Conservation (phyloP, 1,139 yeast species). For the Yamadazyma songkhlaensis region DNA sequence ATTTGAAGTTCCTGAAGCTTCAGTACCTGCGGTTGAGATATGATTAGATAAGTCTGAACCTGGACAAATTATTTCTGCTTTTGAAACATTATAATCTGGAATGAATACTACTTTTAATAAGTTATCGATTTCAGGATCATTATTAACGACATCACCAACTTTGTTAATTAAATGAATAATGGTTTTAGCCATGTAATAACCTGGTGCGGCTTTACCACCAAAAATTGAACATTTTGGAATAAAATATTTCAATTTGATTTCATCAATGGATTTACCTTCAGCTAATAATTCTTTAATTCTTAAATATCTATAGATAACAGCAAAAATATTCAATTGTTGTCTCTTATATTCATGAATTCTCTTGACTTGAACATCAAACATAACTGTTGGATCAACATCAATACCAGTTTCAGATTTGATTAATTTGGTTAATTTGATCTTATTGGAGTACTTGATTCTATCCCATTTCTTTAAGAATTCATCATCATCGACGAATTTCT, state of each 20-base stretch:
- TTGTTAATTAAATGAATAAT: conserved; percentile 82
- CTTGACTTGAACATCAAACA: conserved; percentile 91
- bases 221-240: conserved; percentile 77
- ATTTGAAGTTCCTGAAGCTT: conserved; percentile 93
- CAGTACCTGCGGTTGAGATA: conserved; percentile 98
- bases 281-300: conserved; percentile 66
- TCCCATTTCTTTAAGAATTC: conserved; percentile 73
- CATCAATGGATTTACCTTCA: conserved; percentile 44
- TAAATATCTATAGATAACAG: conserved; percentile 80
- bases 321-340: conserved; percentile 89
- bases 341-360: conserved; percentile 95
- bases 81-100: conserved; percentile 91
- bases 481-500: conserved; percentile 63
- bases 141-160: conserved; percentile 78
- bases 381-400: conserved; percentile 67
- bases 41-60: conserved; percentile 92
- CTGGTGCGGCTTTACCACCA: conserved; percentile 97
- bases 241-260: conserved; percentile 58
- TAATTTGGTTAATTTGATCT: conserved; percentile 64
- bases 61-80: conserved; percentile 88
- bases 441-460: conserved; percentile 66
- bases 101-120: conserved; percentile 82
- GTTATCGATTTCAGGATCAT: conserved; percentile 70
- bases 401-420: conserved; percentile 67
- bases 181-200: conserved; percentile 91